Evolutionary conservation across 495 filamentous ascomycete genomes (phyloP).

Genomic region (Trichoderma reesei): DNA sequence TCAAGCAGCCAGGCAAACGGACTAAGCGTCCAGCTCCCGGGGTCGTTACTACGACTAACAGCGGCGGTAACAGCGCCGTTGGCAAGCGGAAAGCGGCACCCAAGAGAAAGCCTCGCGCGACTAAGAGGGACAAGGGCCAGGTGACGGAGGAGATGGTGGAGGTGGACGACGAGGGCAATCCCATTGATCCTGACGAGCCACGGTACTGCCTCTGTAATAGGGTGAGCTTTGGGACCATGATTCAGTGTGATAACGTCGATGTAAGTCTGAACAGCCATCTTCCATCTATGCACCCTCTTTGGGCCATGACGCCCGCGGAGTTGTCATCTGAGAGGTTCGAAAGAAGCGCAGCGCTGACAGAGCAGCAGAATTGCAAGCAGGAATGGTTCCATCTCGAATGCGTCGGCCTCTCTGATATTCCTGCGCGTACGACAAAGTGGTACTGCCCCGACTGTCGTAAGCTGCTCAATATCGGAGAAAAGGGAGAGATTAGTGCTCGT

Average conservation of each 20-base stretch:
- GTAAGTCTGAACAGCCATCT: conserved; percentile 43
- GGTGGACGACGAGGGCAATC: conserved; percentile 56
- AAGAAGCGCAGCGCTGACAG: neutral
- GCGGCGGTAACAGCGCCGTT: conserved; percentile 63
- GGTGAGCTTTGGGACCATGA: conserved; percentile 91
- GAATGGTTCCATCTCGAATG: conserved; percentile 97
- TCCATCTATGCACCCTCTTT: neutral
- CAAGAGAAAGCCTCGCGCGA: conserved; percentile 44
- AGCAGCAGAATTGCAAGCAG: conserved; percentile 47
- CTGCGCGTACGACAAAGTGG: conserved; percentile 76
- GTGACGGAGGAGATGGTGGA: conserved; percentile 33
- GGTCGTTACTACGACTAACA: conserved; percentile 55
- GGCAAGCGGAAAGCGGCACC: conserved; percentile 74
- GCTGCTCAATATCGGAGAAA: conserved; percentile 51
- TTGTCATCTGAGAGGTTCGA: conserved; percentile 14
- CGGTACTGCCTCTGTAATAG: conserved; percentile 86
- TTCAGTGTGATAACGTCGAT: conserved; percentile 83
- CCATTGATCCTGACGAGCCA: conserved; percentile 80
- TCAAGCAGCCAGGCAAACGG: conserved; percentile 36
- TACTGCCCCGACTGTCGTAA: conserved; percentile 83
- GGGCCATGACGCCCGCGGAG: conserved; percentile 4
- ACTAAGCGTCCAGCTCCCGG: conserved; percentile 69
- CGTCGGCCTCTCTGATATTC: conserved; percentile 57
- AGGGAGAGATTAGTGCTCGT: conserved; percentile 44
- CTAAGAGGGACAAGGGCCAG: conserved; percentile 40